Base-by-base conservation (phyloP, 345 rosid genomes). In the Boechera stricta region DNA sequence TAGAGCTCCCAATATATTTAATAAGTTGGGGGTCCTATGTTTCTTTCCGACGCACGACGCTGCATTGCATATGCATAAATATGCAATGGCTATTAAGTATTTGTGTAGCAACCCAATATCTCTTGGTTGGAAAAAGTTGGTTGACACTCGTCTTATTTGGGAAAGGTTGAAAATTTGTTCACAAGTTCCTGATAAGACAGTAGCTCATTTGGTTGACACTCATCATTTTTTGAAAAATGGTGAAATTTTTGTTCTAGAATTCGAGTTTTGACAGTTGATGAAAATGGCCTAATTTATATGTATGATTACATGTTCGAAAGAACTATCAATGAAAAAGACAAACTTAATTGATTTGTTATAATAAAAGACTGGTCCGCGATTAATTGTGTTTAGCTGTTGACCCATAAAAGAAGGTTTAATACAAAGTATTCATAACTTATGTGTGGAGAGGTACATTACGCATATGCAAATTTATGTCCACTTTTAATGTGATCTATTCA, bases 131-230 rank as follows among this genome's bases (percentile, higher is more conserved):
- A 59, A 49, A 60, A 75, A 70, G 78, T 74, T 74, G 59, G 72
- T 74, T 74, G 78, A 45, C 67, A 74, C 49, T 59, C 64, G 78
- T 74, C 78, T 57, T 66, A 56, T 66, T 35, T 75, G 69, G 59
- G 52, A 57, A 75, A 75, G 42, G 73, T 75, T 75, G 73, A 67
- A 75, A 48, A 35, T 57, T 58, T 67, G 73, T 48, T 75, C 59
- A 57, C 52, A 16, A 28, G 24, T 11, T 75, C 67, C 21, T 66
- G 67, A 66, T 66, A 35, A 56, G 78, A 66, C 72, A 74, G 24
- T 47, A 35, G 10, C 72, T n/a, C 72, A n/a, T 66, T 74, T 47
- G 72, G 58, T 47, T 42, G 65, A 16, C 72, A 10, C 59, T 67
- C 48, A 10, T 33, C 63, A 18, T 53, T 61, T 35, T 41, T 41